Percentiles rank a stretch among this genome's conserved stretches.
phyloP scores from a whole-genome alignment of 495 filamentous ascomycete species.

The Pseudevernia furfuracea region DNA sequence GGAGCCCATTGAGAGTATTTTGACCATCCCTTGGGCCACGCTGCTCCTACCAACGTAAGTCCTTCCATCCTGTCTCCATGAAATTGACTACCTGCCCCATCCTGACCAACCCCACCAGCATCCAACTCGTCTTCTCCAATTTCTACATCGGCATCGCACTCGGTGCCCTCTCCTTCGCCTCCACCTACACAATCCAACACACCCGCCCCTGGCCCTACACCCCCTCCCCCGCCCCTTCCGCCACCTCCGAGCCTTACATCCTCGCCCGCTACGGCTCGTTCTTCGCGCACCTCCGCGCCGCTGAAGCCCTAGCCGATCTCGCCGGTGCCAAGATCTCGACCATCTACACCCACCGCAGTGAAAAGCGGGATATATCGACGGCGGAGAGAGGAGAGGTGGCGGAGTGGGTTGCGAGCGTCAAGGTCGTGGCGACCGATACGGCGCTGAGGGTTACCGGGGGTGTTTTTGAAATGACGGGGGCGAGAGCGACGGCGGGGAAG shows the following conservation, averaged over 20 bases:
- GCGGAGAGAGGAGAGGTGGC: constrained; percentile 48
- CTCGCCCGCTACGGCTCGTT: constrained; percentile 54
- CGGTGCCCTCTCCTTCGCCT: constrained; percentile 43
- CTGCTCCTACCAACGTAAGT: constrained; percentile 50
- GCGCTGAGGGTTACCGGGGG: constrained; percentile 47
- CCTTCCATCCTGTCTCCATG: background rate
- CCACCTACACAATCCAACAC: constrained; percentile 41
- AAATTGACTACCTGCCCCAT: background rate
- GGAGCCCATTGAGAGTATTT: constrained; percentile 37
- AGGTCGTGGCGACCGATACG: constrained; percentile 52
- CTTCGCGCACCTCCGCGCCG: constrained; percentile 49
- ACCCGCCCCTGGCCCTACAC: constrained; percentile 56
- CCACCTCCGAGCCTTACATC: constrained; percentile 56
- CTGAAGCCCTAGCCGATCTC: constrained; percentile 47
- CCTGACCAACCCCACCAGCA: constrained; percentile 24
- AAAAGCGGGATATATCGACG: constrained; percentile 36
- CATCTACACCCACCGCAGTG: constrained; percentile 35
- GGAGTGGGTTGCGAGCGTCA: constrained; percentile 52
- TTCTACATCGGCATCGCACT: constrained; percentile 55
- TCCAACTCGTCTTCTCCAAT: constrained; percentile 55
- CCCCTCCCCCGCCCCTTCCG: constrained; percentile 44
- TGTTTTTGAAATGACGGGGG: constrained; percentile 53
- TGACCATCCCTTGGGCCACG: constrained; percentile 43
- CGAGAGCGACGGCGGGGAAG: constrained; percentile 44
- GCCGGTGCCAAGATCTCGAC: constrained; percentile 40